A percentile compares a stretch with the other conserved stretches of the same genome.
phyloP scores from a whole-genome alignment of 2,329 filamentous ascomycete genomes.

The Biscogniauxia marginata region DNA sequence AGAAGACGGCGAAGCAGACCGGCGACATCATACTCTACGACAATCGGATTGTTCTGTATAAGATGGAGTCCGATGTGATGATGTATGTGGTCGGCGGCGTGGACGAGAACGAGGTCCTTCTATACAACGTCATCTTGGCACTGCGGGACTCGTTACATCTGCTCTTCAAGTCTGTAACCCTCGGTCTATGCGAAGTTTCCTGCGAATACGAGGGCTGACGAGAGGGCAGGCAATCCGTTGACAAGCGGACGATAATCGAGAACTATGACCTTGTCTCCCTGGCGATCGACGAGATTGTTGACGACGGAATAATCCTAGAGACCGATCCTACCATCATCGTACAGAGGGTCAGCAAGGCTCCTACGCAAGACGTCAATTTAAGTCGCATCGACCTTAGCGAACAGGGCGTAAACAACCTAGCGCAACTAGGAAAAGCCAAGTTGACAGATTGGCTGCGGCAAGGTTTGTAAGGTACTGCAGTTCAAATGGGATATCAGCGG shows the following conservation, averaged over 20 bases:
- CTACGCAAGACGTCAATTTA: constrained; percentile 85
- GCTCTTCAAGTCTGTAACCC: constrained; percentile 73
- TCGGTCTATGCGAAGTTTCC: neutral
- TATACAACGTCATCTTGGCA: constrained; percentile 93
- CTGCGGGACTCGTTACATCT: constrained; percentile 87
- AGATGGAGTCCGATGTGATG: constrained; percentile 97
- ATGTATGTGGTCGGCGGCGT: constrained; percentile 86
- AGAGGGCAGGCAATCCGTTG: constrained; percentile 75
- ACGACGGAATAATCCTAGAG: constrained; percentile 95
- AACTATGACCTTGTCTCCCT: constrained; percentile 97
- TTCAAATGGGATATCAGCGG: neutral
- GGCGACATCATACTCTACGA: constrained; percentile 98
- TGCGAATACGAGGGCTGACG: constrained; percentile 10
- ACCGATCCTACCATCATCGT: constrained; percentile 94
- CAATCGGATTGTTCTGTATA: constrained; percentile 94
- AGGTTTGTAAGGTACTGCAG: constrained; percentile 55
- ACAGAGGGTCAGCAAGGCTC: constrained; percentile 87
- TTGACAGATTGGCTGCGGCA: constrained; percentile 88
- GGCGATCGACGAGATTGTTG: constrained; percentile 91
- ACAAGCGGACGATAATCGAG: constrained; percentile 96
- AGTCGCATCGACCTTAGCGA: constrained; percentile 95
- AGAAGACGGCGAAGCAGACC: constrained; percentile 94
- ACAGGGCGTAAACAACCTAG: constrained; percentile 90
- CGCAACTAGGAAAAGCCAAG: constrained; percentile 90
- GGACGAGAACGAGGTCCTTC: constrained; percentile 94